A percentile compares a stretch with the other conserved stretches of the same genome.
These are phyloP conservation scores for Geranium brycei DNA, from an alignment of 345 rosid species.

Conservation along the genomic window DNA sequence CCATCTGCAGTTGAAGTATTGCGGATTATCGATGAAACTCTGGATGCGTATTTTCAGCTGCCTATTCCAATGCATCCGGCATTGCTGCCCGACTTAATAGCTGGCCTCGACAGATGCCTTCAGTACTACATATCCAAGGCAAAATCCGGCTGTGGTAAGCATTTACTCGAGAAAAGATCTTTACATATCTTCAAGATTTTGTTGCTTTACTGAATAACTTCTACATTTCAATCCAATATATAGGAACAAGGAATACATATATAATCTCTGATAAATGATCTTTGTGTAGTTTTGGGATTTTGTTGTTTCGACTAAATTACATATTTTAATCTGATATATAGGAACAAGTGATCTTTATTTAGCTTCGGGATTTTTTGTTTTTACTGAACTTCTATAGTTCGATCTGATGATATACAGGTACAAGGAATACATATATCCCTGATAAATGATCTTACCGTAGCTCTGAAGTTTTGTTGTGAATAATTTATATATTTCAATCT, in stretches of 20 bases:
- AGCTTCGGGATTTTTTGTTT: constrained; percentile 7
- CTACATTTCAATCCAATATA: too few species aligned
- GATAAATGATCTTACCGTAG: too few species aligned
- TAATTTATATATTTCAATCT: constrained; percentile 7
- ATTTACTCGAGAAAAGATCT: constrained; percentile 10
- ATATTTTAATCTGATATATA: too few species aligned
- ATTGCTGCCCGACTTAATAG: constrained; percentile 71
- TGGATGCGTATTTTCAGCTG: constrained; percentile 83
- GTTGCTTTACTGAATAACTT: neutral
- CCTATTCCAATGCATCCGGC: constrained; percentile 93
- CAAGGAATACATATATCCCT: too few species aligned
- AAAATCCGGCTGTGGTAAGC: constrained; percentile 84
- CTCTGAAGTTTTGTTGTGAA: constrained; percentile 12
- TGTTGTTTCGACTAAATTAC: too few species aligned
- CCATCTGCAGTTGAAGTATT: constrained; percentile 71
- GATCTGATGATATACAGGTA: too few species aligned
- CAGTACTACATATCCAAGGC: constrained; percentile 73
- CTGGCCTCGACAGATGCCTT: constrained; percentile 81
- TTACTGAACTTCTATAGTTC: neutral
- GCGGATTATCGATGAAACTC: constrained; percentile 68
- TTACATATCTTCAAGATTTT: constrained; percentile 5
- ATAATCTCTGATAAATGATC: too few species aligned
- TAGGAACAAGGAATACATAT: too few species aligned
- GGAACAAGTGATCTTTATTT: constrained; percentile 1
- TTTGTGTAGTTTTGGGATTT: too few species aligned